phyloP scores from a whole-genome alignment of 306 rosid genomes.

The Lathyrus tuberosus region DNA sequence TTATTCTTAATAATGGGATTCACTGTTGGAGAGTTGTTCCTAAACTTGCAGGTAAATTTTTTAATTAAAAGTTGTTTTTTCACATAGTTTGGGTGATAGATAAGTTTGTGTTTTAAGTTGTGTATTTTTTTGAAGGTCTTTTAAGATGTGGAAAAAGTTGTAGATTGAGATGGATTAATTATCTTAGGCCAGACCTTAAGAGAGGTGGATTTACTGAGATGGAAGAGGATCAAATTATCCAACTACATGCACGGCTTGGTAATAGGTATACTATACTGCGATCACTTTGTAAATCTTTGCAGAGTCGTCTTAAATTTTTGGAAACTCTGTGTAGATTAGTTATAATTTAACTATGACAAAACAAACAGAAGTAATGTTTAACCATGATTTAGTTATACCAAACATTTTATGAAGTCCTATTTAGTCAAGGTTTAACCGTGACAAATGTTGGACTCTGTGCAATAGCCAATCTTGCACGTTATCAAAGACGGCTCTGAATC shows the following conservation, averaged over 20 bases:
- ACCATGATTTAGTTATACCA: no score
- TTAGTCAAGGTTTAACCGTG: no score
- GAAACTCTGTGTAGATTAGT: no score
- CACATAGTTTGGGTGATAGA: neutral
- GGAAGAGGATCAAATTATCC: slow-evolving; percentile 91
- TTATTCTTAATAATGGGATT: slow-evolving; percentile 92
- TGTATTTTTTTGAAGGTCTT: slow-evolving; percentile 60
- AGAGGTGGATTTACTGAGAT: slow-evolving; percentile 86
- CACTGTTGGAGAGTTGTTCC: slow-evolving; percentile 98
- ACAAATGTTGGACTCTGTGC: no score
- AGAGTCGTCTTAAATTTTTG: no score
- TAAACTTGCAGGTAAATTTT: slow-evolving; percentile 81
- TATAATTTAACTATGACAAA: no score
- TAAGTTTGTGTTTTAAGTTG: slow-evolving; percentile 30
- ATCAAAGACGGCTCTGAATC: no score
- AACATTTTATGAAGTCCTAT: no score
- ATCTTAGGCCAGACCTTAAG: slow-evolving; percentile 94
- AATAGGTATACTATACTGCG: slow-evolving; percentile 61
- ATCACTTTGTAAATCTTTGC: no score
- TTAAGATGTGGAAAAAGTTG: slow-evolving; percentile 97
- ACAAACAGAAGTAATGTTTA: no score
- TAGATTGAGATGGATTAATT: slow-evolving; percentile 96
- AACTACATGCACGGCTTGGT: slow-evolving; percentile 82
- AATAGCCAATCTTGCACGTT: no score
- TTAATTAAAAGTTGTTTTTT: neutral